Evolutionary conservation across 176 grass and related monocot genomes (phyloP).

Genomic region (Carex pumila): DNA sequence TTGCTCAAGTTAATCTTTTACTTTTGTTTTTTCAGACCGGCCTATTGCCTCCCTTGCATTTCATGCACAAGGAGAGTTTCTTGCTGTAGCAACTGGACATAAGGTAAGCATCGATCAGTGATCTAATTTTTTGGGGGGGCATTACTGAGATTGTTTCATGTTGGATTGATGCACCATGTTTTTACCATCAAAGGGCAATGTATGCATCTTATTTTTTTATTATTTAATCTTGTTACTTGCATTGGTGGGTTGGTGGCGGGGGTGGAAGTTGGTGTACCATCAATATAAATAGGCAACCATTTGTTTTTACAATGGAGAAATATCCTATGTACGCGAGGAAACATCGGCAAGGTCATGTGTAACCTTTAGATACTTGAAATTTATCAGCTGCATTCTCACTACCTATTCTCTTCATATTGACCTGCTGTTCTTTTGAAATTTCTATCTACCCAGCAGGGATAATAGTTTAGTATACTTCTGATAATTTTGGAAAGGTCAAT

Average conservation of each 20-base stretch:
- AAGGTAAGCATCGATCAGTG: slow-evolving; percentile 43
- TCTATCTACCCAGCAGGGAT: background rate
- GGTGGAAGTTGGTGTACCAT: background rate
- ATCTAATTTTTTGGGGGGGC: background rate
- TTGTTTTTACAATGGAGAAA: background rate
- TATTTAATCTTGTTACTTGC: background rate
- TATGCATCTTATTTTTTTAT: background rate
- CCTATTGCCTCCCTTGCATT: slow-evolving; percentile 98
- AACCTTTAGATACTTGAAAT: background rate
- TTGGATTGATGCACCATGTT: background rate
- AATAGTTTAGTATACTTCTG: background rate
- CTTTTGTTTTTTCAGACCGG: slow-evolving; percentile 54
- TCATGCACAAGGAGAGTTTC: slow-evolving; percentile 89
- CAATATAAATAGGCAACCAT: background rate
- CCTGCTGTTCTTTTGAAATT: background rate
- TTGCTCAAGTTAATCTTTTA: slow-evolving; percentile 13
- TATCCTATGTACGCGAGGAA: background rate
- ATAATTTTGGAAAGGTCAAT: background rate
- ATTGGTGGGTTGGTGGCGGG: background rate
- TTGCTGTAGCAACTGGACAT: slow-evolving; percentile 98
- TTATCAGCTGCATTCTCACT: background rate
- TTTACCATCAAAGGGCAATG: background rate
- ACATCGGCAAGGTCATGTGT: background rate
- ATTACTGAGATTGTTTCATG: background rate
- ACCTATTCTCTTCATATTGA: background rate